Evolutionary conservation across 192 early-diverging fungal species (phyloP).

Genomic region (Powellomyces hirtus): DNA sequence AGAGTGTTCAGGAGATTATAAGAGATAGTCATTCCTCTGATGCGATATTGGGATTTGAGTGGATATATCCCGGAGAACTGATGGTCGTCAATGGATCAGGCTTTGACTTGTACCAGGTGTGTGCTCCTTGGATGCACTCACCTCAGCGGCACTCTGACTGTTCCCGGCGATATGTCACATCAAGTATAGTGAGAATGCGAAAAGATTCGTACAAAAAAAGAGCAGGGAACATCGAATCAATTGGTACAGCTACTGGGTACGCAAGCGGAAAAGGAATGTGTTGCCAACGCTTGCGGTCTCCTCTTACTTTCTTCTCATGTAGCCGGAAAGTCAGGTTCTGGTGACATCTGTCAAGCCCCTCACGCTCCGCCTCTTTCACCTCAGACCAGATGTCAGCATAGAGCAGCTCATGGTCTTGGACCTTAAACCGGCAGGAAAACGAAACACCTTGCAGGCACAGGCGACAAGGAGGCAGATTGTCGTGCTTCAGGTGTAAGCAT

Average conservation of each 20-base stretch:
- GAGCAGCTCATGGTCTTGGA: background rate
- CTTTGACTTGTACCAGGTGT: constrained; percentile 18
- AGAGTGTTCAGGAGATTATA: background rate
- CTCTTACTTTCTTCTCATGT: background rate
- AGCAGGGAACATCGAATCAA: background rate
- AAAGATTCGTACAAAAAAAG: constrained; percentile 5
- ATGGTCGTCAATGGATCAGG: constrained; percentile 6
- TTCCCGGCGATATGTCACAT: no score
- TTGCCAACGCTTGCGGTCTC: background rate
- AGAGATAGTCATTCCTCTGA: constrained; percentile 16
- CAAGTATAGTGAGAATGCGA: constrained; percentile 3
- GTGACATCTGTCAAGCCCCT: background rate
- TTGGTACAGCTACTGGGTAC: constrained; percentile 28
- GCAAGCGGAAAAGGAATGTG: background rate
- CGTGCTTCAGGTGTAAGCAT: constrained; percentile 5
- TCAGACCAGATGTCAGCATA: background rate
- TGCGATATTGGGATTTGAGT: constrained; percentile 24
- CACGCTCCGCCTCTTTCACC: constrained; percentile 9
- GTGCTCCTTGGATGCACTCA: background rate
- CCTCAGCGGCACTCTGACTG: no score
- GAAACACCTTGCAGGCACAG: background rate
- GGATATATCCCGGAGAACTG: constrained; percentile 16
- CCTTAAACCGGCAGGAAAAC: background rate
- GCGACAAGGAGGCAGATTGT: constrained; percentile 13
- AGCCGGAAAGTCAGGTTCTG: constrained; percentile 18